Evolutionary conservation across 257 asterid species (phyloP), one percentile per base, ranked within the genome.

Genomic region (Thymus mandschuricus): DNA sequence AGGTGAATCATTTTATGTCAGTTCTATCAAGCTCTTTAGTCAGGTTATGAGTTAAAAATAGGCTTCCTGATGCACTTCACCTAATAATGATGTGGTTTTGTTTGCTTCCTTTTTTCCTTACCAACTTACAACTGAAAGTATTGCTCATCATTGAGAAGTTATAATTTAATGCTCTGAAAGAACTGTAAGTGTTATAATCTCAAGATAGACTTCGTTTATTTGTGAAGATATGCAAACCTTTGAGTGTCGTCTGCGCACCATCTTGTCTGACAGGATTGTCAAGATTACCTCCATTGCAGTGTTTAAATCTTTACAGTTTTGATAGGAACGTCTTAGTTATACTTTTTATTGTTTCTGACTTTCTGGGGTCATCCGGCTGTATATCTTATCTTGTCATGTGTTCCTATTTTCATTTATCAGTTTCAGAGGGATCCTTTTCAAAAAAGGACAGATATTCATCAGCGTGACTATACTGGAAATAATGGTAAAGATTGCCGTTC

Each of bases 361-460:
- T 21, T 21, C 21, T 21, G 21, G 21, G 21, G 21, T 21, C 21
- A 21, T 21, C 21, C 21, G 21, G 21, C 21, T 21, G 21, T 21
- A 21, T 21, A 21, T 21, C 21, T 21, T 21, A 21, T 21, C 21
- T 21, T 21, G 21, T 21, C 21, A 21, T 21, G 21, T 35, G 49
- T 10, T 48, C 61, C 56, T 73, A 34, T 31, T 60, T 5, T 59
- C 68, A 45, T 52, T 73, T 79, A 79, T 66, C 82, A 76, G 79
- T 86, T 86, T 81, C 96, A 84, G 82, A 83, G 88, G 82, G 95
- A 86, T 75, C 78, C 71, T 68, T 78, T 80, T 66, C 87, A 79
- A 66, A 92, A 80, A 86, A 87, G 94, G 83, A 79, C 82, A 40
- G 97, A 87, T 76, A 78, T 78, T 80, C 84, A 76, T 81, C 97